Evolutionary conservation across 345 rosid genomes (phyloP), one percentile per base, ranked within the genome.

Genomic region (Populus pruinosa): DNA sequence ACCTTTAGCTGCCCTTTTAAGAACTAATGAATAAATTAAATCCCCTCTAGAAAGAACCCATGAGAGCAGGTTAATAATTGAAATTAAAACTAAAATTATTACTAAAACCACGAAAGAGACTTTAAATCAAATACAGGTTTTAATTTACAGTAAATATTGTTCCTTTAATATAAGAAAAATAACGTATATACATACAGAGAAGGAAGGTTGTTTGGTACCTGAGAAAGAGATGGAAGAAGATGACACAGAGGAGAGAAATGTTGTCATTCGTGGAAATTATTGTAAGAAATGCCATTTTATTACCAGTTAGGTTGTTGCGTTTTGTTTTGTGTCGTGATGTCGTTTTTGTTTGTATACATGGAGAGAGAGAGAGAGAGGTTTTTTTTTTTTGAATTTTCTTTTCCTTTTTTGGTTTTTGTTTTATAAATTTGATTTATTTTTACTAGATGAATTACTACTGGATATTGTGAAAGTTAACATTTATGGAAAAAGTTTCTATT

Each of bases 191-290:
- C n/a, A 43, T 16, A 25, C 10, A 27, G 9, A 11, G 31, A 14
- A 27, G 1, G 47, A 8, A 8, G 59, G 71, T 39, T 25, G 67
- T 31, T 78, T 43, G 80, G 64, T 70, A 77, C 80, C 80, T 77
- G 74, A 70, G 33, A 70, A 59, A 59, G 64, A 59, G 64, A 59
- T 47, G 43, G 64, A 73, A 67, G 41, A 35, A 10, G 50, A 70
- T 41, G 36, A 41, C 61, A 31, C 8, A 56, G 73, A 53, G 68
- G 68, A 18, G 69, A 39, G 49, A 74, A 55, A 67, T 38, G 12
- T n/a, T 23, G 6, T 23, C 25, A 59, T 59, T 59, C 64, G 64
- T n/a, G 64, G 29, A 59, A 25, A 59, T 59, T 59, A 59, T 55
- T 55, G 61, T 23, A 59, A 59, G 27, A 59, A 59, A 23, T 27